A percentile compares a stretch with the other conserved stretches of the same genome.
Conservation (phyloP, 2,329 filamentous ascomycete species). For the Cryphonectria naterciae region DNA sequence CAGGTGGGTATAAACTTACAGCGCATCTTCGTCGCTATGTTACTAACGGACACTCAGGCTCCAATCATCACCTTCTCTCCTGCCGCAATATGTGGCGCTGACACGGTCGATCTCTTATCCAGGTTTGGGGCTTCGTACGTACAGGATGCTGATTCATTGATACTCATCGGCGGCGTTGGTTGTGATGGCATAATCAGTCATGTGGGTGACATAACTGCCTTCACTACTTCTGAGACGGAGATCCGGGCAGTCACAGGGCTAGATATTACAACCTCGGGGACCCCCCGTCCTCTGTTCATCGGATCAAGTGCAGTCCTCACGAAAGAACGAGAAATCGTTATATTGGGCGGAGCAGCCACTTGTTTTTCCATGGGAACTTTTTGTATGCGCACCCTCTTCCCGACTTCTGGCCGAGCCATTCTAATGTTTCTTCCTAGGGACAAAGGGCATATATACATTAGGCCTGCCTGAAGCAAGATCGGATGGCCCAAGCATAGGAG, state of each 20-base stretch:
- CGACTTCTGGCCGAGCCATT: neutral
- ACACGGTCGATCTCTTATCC: constrained; percentile 10
- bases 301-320: constrained; percentile 64
- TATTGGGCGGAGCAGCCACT: constrained; percentile 80
- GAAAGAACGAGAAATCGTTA: constrained; percentile 54
- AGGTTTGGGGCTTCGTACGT: constrained; percentile 50
- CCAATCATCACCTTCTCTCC: constrained; percentile 22
- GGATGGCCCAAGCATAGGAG: no score
- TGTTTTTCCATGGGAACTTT: constrained; percentile 91
- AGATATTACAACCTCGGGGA: neutral
- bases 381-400: constrained; percentile 46
- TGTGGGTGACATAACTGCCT: constrained; percentile 54
- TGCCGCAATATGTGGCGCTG: neutral
- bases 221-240: constrained; percentile 8
- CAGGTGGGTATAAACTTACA: constrained; percentile 41
- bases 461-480: constrained; percentile 4
- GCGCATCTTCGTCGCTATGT: neutral
- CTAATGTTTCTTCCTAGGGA: constrained; percentile 45
- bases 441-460: constrained; percentile 60
- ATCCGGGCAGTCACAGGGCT: neutral
- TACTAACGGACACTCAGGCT: constrained; percentile 19
- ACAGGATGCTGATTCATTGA: constrained; percentile 34
- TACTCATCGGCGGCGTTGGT: constrained; percentile 50
- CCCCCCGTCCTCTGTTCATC: constrained; percentile 67
- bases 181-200: constrained; percentile 46